Evolutionary conservation across 768 basidiomycete genomes (phyloP).

Genomic region (Suillus variegatus): DNA sequence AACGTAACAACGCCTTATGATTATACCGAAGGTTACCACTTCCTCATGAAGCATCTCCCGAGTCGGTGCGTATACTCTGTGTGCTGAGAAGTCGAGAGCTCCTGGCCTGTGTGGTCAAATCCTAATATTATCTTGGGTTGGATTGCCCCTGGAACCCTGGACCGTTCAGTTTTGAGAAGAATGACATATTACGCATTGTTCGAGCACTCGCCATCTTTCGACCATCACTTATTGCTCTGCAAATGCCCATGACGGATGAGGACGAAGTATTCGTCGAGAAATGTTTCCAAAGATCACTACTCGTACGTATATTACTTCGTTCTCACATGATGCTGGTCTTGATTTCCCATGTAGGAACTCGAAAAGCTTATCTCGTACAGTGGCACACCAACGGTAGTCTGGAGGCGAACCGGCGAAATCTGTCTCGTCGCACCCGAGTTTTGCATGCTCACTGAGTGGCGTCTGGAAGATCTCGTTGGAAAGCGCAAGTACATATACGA

Average conservation of each 20-base stretch:
- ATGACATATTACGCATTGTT: constrained; percentile 92
- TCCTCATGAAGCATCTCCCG: constrained; percentile 92
- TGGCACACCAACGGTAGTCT: constrained; percentile 96
- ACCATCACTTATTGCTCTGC: constrained; percentile 95
- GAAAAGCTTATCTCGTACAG: constrained; percentile 97
- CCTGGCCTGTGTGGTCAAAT: constrained; percentile 42
- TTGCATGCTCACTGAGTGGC: constrained; percentile 91
- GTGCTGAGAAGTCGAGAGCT: constrained; percentile 35
- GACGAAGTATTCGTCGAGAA: constrained; percentile 97
- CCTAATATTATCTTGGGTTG: constrained; percentile 39
- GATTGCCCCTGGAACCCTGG: constrained; percentile 28
- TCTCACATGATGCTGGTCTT: not conserved
- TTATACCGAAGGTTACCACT: constrained; percentile 96
- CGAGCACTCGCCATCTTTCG: constrained; percentile 93
- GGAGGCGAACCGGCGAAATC: constrained; percentile 98
- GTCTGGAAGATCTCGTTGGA: constrained; percentile 74
- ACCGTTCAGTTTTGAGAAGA: constrained; percentile 83
- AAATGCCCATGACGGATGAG: constrained; percentile 96
- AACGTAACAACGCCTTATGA: constrained; percentile 78
- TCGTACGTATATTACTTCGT: constrained; percentile 50
- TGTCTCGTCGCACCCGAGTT: constrained; percentile 97
- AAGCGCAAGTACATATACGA: constrained; percentile 48
- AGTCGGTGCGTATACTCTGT: constrained; percentile 62
- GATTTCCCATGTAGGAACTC: constrained; percentile 63
- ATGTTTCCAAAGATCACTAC: constrained; percentile 90